Conservation (phyloP, 2,329 filamentous ascomycete species). For the Microdochium nivale region DNA sequence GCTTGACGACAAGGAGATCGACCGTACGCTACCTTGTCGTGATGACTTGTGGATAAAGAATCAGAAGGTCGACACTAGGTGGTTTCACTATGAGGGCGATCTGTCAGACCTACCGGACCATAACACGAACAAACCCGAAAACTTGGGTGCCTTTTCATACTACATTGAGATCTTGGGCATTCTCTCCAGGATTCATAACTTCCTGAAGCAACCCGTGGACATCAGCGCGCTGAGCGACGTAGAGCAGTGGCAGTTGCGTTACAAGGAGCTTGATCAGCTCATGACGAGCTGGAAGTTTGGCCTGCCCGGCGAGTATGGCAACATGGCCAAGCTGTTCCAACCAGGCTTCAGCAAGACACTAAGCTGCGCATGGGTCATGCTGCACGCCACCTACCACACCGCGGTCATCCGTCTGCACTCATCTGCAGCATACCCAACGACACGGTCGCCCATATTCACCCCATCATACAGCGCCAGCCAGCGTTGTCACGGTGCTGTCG, state of each 20-base stretch:
- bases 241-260: conserved; percentile 80
- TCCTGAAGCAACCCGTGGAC: conserved; percentile 81
- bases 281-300: conserved; percentile 78
- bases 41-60: conserved; percentile 83
- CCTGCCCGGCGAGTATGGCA: conserved; percentile 74
- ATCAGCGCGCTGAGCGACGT: conserved; percentile 79
- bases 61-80: conserved; percentile 73
- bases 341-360: conserved; percentile 59
- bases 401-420: conserved; percentile 86
- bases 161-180: conserved; percentile 88
- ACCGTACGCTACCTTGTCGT: conserved; percentile 76
- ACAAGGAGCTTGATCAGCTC: conserved; percentile 74
- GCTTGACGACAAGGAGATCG: conserved; percentile 81
- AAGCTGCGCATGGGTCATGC: conserved; percentile 81
- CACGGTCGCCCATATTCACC: conserved; percentile 79
- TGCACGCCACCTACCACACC: conserved; percentile 84
- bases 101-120: conserved; percentile 44
- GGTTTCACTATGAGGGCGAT: conserved; percentile 55
- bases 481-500: conserved; percentile 73
- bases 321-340: conserved; percentile 71
- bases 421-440: conserved; percentile 86
- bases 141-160: conserved; percentile 79
- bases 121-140: conserved; percentile 62
- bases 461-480: conserved; percentile 81
- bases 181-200: conserved; percentile 78